These are phyloP conservation scores for Zygoascus sp. DNA, from an alignment of 1,139 yeast species.

Conservation along the genomic window DNA sequence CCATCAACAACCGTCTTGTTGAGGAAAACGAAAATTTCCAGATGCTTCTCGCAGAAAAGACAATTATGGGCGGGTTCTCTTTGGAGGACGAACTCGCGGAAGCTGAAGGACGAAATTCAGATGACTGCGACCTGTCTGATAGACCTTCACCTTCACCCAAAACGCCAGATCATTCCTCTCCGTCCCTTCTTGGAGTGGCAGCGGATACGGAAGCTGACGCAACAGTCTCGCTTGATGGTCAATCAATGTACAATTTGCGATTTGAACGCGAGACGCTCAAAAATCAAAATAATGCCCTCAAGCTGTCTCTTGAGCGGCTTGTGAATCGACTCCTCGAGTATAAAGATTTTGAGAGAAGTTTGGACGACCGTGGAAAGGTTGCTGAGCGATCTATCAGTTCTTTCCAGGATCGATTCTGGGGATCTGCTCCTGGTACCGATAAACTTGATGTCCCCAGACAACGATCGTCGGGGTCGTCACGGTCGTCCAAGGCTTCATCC, in stretches of 20 bases:
- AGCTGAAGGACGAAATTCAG: background rate
- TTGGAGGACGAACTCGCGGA: slow-evolving; percentile 26
- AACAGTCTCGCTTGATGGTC: background rate
- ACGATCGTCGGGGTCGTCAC: background rate
- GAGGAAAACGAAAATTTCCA: slow-evolving; percentile 37
- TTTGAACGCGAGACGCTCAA: slow-evolving; percentile 29
- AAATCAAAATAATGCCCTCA: slow-evolving; percentile 33
- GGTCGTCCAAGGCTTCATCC: slow-evolving; percentile 8
- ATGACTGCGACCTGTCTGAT: slow-evolving; percentile 4
- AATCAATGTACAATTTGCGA: slow-evolving; percentile 22
- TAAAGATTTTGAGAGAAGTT: slow-evolving; percentile 30
- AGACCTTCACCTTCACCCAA: background rate
- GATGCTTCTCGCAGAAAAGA: slow-evolving; percentile 33
- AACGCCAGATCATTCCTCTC: background rate
- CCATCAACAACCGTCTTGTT: slow-evolving; percentile 29
- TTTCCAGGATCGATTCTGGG: slow-evolving; percentile 26
- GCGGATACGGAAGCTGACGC: background rate
- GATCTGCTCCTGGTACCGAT: background rate
- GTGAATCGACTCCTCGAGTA: slow-evolving; percentile 34
- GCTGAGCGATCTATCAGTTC: slow-evolving; percentile 27
- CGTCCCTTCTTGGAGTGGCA: too few species aligned
- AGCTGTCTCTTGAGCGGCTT: slow-evolving; percentile 32
- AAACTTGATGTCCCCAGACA: slow-evolving; percentile 1
- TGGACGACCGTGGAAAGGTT: slow-evolving; percentile 28
- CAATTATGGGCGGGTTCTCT: slow-evolving; percentile 29